Evolutionary conservation across 805 yeast species (phyloP), one percentile per base, ranked within the genome.

Genomic region (Hanseniaspora opuntiae): DNA sequence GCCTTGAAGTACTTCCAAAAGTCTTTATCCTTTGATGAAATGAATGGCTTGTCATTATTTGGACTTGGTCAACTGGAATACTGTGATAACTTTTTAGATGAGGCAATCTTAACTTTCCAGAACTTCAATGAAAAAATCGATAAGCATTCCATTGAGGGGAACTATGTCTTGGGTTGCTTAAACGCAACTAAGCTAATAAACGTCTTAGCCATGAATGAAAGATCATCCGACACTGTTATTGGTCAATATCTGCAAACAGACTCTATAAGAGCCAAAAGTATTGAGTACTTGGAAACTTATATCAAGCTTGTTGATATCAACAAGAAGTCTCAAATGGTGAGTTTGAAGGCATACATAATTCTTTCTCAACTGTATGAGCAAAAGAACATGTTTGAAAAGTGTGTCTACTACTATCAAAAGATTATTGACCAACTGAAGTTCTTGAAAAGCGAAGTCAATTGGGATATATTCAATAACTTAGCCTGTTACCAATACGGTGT

Each of bases 1-100:
- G 82, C 97, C 0, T 85, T 86, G 60, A 75, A 74, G 53, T 71
- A 74, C 60, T 90, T 86, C 65, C 81, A 82, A 57, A 86, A 79
- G 55, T 79, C 97, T 6, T 74, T 79, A 40, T 79, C 78, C 57
- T 68, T 75, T 37, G 79, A 84, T 62, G 85, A 81, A 38, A 72
- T 69, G 47, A 85, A 85, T 60, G 61, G 82, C 3, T 73, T 84
- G 20, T 81, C 96, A 0, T 79, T 79, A 58, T 71, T 89, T 53
- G 97, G 96, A 32, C 74, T 84, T 55, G 96, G 94, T 1, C 94
- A 87, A 65, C 76, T 95, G 2, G 88, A 87, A 63, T 76, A 83
- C 52, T 74, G 79, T 52, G 81, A 89, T 63, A 82, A 81, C 46
- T 77, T 84, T 40, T 63, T 77, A 11, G 88, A 86, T 60, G 97